Conservation (phyloP, 208 protist species). For the Trypanosoma caninum region DNA sequence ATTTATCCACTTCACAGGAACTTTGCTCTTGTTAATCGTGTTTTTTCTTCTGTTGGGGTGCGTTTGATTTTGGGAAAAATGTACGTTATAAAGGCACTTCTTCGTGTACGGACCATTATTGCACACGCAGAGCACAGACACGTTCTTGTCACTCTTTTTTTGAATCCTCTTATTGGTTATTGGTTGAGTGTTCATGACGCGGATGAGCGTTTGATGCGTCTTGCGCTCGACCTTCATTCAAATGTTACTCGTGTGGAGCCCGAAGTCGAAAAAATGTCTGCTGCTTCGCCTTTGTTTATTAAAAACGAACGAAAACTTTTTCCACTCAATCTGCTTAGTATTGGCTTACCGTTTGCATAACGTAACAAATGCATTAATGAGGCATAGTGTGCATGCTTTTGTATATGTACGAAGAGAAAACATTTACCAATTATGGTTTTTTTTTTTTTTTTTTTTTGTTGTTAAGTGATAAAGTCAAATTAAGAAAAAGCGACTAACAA, state of each 20-base stretch:
- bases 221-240: constrained; percentile 68
- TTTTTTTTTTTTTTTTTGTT: neutral
- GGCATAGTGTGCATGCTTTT: too few species aligned
- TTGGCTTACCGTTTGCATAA: constrained; percentile 16
- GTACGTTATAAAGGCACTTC: constrained; percentile 67
- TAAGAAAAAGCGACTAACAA: neutral
- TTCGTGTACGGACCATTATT: constrained; percentile 70
- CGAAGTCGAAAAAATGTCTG: constrained; percentile 18
- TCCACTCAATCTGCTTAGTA: constrained; percentile 14
- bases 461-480: neutral
- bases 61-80: constrained; percentile 65
- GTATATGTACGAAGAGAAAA: neutral
- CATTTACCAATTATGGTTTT: too few species aligned
- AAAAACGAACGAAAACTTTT: constrained; percentile 5
- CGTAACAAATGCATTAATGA: neutral
- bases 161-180: constrained; percentile 75
- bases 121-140: constrained; percentile 80
- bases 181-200: constrained; percentile 49
- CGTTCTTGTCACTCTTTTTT: constrained; percentile 71
- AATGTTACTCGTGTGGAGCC: constrained; percentile 49
- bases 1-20: constrained; percentile 87
- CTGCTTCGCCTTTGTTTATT: neutral
- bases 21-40: constrained; percentile 66
- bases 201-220: constrained; percentile 41
- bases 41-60: constrained; percentile 63